Evolutionary conservation across 2,329 filamentous ascomycete genomes (phyloP).

Genomic region (Pyrenophora tritici-repentis): DNA sequence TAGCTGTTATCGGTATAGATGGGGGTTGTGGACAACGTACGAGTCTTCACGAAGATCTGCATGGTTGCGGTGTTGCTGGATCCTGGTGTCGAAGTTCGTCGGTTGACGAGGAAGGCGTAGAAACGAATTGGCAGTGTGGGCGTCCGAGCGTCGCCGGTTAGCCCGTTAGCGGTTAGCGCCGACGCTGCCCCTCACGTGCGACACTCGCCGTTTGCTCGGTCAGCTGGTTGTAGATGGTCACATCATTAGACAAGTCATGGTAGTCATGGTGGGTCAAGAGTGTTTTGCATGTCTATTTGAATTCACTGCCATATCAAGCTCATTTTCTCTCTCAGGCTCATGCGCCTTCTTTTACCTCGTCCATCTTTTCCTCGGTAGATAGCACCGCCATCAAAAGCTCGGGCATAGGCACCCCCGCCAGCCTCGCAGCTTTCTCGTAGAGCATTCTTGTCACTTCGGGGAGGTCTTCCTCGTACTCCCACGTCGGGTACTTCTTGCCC

Average conservation of each 20-base stretch:
- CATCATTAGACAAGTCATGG: too few relatives aligned
- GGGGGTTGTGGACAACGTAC: slow-evolving; percentile 48
- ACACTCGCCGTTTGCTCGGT: background rate
- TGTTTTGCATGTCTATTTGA: too few relatives aligned
- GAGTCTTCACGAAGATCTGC: slow-evolving; percentile 93
- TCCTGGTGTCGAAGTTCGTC: slow-evolving; percentile 35
- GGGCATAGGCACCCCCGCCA: slow-evolving; percentile 57
- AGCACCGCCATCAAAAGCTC: slow-evolving; percentile 58
- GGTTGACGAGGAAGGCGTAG: slow-evolving; percentile 19
- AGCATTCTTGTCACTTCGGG: slow-evolving; percentile 53
- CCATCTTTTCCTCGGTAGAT: slow-evolving; percentile 51
- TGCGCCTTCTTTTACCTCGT: slow-evolving; percentile 31
- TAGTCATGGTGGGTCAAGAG: too few relatives aligned
- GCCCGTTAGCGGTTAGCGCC: slow-evolving; percentile 12
- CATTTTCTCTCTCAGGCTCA: too few relatives aligned
- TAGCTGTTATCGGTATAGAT: background rate
- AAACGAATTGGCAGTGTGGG: slow-evolving; percentile 29
- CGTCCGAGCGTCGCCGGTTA: slow-evolving; percentile 19
- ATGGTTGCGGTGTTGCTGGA: slow-evolving; percentile 39
- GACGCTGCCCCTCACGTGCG: slow-evolving; percentile 15
- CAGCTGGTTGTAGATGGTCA: too few relatives aligned
- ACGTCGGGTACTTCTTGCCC: slow-evolving; percentile 57
- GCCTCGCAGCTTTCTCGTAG: slow-evolving; percentile 57
- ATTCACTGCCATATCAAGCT: too few relatives aligned
- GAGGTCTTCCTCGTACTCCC: slow-evolving; percentile 55